These are phyloP conservation scores for Colletotrichum sp. DNA, from an alignment of 2,329 filamentous ascomycete genomes.

Conservation along the genomic window DNA sequence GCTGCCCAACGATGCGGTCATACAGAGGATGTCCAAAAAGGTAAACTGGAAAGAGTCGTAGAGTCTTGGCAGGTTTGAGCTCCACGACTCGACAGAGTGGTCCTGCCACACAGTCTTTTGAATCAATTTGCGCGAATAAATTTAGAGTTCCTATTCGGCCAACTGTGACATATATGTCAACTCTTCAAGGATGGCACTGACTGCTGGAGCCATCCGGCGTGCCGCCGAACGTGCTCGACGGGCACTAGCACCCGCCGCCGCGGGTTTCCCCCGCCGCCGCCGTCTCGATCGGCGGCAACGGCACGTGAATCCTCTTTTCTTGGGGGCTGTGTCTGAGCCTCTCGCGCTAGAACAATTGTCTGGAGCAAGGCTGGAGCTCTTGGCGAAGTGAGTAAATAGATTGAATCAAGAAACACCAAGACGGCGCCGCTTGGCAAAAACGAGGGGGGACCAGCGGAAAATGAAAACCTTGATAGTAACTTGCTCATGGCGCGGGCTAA, in stretches of 20 bases:
- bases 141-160: not conserved
- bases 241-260: not conserved
- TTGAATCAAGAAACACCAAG: slow-evolving; percentile 6
- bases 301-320: slow-evolving; percentile 3
- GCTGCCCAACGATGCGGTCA: not conserved
- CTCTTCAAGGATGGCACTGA: not conserved
- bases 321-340: not conserved
- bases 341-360: not conserved
- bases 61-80: slow-evolving; percentile 15
- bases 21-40: not conserved
- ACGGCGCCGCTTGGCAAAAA: not conserved
- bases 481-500: not conserved
- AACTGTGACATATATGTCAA: not conserved
- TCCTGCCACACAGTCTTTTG: not conserved
- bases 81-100: not conserved
- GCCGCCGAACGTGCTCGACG: not conserved
- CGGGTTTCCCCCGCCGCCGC: not conserved
- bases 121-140: not conserved
- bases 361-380: not conserved
- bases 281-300: not conserved
- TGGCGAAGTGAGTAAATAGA: slow-evolving; percentile 1
- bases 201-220: not conserved
- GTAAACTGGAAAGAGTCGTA: not conserved
- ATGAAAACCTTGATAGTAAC: not conserved
- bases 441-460: not conserved